Evolutionary conservation across 2,329 filamentous ascomycete species (phyloP), one percentile per base, ranked within the genome.

Genomic region (Beauveria sp.): DNA sequence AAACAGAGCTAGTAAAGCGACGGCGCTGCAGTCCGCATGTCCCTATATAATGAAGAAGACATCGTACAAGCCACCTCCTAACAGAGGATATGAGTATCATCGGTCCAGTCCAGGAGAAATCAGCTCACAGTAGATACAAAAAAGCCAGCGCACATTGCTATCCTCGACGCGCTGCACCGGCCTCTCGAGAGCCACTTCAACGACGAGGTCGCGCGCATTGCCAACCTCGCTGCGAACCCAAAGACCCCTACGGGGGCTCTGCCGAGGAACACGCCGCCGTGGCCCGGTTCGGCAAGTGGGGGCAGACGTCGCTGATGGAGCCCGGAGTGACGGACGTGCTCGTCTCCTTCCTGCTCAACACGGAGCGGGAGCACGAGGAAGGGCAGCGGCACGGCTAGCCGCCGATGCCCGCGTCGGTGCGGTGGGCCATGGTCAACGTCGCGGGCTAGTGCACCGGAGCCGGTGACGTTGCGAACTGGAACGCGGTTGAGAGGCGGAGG

Each of bases 391-490:
- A 38, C 6, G 46, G 58, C 53, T 61, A 52, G 52, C 58, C 57
- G 40, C 52, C 51, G 49, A 56, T 58, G 34, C 58, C 53, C n/a
- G 18, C n/a, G 22, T 22, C 53, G 34, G 53, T 50, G 63, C 76
- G 78, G 63, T 85, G 81, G 81, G 78, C 78, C 0, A 65, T 86
- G 56, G 74, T 80, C 54, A 83, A 83, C 66, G 69, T 84, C 43
- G 80, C 73, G 3, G 81, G 80, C 1, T 73, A 78, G 38, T 79
- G 69, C 74, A 84, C 66, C 76, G 75, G 60, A 74, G 77, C 5
- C 81, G 78, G 77, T 86, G 82, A 83, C 83, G 77, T 84, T 74
- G 77, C 79, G 54, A 85, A 81, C 65, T 46, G 57, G 12, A 47
- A 60, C 20, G 38, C 54, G 7, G 43, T n/a, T 30, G 30, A 34